phyloP scores from a whole-genome alignment of 23 red algal species.

The Pyropia yezoensis region DNA sequence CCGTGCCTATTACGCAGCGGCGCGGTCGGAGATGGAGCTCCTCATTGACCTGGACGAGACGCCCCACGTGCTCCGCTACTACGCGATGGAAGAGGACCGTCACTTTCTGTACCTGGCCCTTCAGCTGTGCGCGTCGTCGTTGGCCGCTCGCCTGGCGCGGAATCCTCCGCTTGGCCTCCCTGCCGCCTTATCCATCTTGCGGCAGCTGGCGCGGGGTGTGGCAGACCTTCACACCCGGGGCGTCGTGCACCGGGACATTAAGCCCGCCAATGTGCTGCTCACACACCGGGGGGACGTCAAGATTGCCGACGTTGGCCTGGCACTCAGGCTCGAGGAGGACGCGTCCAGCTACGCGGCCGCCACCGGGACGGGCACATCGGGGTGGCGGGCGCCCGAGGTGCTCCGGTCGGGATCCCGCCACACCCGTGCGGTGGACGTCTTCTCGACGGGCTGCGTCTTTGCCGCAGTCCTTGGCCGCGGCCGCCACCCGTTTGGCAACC shows the following conservation, averaged over 20 bases:
- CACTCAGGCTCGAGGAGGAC: slow-evolving; percentile 57
- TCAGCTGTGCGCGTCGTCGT: slow-evolving; percentile 68
- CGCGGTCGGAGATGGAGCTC: slow-evolving; percentile 83
- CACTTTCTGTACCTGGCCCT: slow-evolving; percentile 93
- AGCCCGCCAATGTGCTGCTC: slow-evolving; percentile 88
- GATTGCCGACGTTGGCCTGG: slow-evolving; percentile 92
- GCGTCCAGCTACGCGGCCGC: slow-evolving; percentile 52
- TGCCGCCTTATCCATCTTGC: slow-evolving; percentile 32
- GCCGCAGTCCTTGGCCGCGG: slow-evolving; percentile 75
- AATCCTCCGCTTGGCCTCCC: slow-evolving; percentile 34
- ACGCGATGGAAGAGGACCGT: slow-evolving; percentile 95
- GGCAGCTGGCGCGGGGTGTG: slow-evolving; percentile 69
- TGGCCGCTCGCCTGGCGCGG: slow-evolving; percentile 56
- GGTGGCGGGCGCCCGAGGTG: slow-evolving; percentile 96
- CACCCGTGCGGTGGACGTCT: slow-evolving; percentile 84
- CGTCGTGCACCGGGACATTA: slow-evolving; percentile 94
- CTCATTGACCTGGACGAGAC: slow-evolving; percentile 88
- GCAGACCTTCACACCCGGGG: slow-evolving; percentile 75
- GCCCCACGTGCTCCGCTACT: slow-evolving; percentile 88
- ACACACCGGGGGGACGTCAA: slow-evolving; percentile 46
- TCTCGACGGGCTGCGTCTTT: slow-evolving; percentile 78
- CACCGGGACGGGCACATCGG: slow-evolving; percentile 64
- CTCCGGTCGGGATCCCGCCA: slow-evolving; percentile 44
- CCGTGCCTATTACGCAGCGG: slow-evolving; percentile 74
- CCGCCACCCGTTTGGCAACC: slow-evolving; percentile 82